These are phyloP conservation scores for Rhodotorula sp. DNA, from an alignment of 1,284 basidiomycete species.

Conservation along the genomic window DNA sequence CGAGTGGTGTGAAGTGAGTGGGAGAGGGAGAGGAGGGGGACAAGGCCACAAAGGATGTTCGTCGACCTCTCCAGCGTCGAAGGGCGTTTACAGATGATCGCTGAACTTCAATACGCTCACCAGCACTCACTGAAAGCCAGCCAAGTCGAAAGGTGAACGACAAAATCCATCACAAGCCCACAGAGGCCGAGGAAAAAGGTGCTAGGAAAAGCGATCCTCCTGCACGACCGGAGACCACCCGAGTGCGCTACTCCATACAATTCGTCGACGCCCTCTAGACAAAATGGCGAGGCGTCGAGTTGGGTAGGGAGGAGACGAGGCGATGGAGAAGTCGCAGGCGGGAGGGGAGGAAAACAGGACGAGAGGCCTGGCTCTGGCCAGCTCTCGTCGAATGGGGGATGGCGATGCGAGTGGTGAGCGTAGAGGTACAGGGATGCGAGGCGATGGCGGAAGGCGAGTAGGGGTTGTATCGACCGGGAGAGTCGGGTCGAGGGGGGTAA, in stretches of 20 bases:
- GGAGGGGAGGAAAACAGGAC: too few relatives aligned
- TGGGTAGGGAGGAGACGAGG: background rate
- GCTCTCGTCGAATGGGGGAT: constrained; percentile 28
- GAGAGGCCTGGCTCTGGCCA: constrained; percentile 21
- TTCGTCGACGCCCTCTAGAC: too few relatives aligned
- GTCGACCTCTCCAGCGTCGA: too few relatives aligned
- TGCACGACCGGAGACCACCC: too few relatives aligned
- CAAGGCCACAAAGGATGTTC: too few relatives aligned
- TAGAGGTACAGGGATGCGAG: background rate
- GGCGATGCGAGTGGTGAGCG: background rate
- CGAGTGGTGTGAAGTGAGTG: too few relatives aligned
- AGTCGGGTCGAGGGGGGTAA: background rate
- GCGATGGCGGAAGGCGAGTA: background rate
- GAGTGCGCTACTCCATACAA: too few relatives aligned
- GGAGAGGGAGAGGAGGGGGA: too few relatives aligned
- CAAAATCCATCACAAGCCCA: background rate
- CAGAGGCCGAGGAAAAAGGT: too few relatives aligned
- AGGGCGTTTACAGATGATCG: too few relatives aligned
- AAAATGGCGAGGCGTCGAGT: background rate
- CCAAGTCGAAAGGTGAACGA: background rate
- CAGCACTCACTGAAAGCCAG: background rate
- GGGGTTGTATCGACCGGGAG: background rate
- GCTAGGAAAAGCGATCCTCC: too few relatives aligned
- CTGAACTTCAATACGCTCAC: background rate
- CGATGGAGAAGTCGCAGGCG: background rate